phyloP scores from a whole-genome alignment of 2,329 filamentous ascomycete genomes.

The Cadophora malorum region DNA sequence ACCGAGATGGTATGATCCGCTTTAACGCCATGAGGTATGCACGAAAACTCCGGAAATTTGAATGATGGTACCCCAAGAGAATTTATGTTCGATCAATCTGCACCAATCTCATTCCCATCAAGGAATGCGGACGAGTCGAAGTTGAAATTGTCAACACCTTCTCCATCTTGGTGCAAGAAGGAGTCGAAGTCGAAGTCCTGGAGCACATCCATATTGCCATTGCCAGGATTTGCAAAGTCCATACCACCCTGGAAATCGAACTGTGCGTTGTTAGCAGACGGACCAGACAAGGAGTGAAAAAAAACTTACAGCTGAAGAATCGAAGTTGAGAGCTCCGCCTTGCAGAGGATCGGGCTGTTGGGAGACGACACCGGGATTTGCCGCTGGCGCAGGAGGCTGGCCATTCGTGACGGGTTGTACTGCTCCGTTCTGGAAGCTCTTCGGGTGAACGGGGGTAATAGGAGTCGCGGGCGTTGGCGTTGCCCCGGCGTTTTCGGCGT shows the following conservation, averaged over 20 bases:
- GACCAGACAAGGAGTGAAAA: neutral
- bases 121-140: constrained; percentile 61
- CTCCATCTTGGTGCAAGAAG: constrained; percentile 65
- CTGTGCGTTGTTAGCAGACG: constrained; percentile 38
- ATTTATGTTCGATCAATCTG: constrained; percentile 51
- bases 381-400: constrained; percentile 50
- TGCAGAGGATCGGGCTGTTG: constrained; percentile 56
- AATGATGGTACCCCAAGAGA: constrained; percentile 33
- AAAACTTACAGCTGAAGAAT: constrained; percentile 36
- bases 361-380: constrained; percentile 51
- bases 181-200: constrained; percentile 74
- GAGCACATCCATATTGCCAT: constrained; percentile 60
- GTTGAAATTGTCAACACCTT: constrained; percentile 56
- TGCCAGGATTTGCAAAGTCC: constrained; percentile 62
- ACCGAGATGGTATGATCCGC: constrained; percentile 43
- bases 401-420: constrained; percentile 51
- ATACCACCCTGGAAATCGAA: constrained; percentile 46
- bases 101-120: constrained; percentile 63
- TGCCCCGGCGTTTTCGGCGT: constrained; percentile 64
- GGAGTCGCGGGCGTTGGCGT: constrained; percentile 67
- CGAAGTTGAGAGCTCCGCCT: constrained; percentile 57
- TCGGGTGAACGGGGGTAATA: constrained; percentile 63
- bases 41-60: constrained; percentile 44
- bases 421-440: constrained; percentile 55
- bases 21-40: constrained; percentile 45